Evolutionary conservation across 1,139 yeast genomes (phyloP).

Genomic region (Candida mesenterica): DNA sequence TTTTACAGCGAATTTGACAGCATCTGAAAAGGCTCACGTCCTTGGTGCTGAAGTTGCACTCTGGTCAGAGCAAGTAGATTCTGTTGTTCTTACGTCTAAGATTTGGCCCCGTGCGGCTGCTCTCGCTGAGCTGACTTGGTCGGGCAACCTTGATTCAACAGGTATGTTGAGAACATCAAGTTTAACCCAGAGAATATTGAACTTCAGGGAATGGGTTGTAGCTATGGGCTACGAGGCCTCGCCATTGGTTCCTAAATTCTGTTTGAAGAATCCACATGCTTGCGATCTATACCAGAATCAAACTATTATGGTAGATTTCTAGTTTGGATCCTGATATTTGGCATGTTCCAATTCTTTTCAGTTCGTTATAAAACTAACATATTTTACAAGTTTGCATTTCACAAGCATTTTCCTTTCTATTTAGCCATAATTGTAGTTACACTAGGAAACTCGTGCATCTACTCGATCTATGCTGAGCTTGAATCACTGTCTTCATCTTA

Average conservation of each 20-base stretch:
- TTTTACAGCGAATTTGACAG: conserved; percentile 35
- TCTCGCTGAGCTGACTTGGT: conserved; percentile 47
- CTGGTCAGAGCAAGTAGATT: conserved; percentile 48
- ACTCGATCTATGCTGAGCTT: too few relatives aligned
- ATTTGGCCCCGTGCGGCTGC: conserved; percentile 52
- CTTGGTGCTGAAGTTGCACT: conserved; percentile 47
- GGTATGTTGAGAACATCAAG: conserved; percentile 32
- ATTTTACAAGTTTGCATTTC: too few relatives aligned
- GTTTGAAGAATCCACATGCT: conserved; percentile 39
- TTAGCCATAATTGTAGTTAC: too few relatives aligned
- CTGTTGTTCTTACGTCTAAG: conserved; percentile 34
- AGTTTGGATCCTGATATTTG: conserved; percentile 7
- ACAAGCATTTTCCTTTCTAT: too few relatives aligned
- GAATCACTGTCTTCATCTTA: too few relatives aligned
- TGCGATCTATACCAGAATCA: conserved; percentile 31
- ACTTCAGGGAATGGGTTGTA: conserved; percentile 44
- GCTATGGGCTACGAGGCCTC: conserved; percentile 37
- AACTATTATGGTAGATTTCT: conserved; percentile 5
- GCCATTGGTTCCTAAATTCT: conserved; percentile 43
- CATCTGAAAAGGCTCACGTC: conserved; percentile 29
- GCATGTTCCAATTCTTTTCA: background rate
- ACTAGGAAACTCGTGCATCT: too few relatives aligned
- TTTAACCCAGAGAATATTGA: conserved; percentile 41
- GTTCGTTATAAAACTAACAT: background rate
- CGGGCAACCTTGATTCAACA: conserved; percentile 36